Conservation (phyloP, 352 stramenopile species). For the Globisporangium okanoganense region DNA sequence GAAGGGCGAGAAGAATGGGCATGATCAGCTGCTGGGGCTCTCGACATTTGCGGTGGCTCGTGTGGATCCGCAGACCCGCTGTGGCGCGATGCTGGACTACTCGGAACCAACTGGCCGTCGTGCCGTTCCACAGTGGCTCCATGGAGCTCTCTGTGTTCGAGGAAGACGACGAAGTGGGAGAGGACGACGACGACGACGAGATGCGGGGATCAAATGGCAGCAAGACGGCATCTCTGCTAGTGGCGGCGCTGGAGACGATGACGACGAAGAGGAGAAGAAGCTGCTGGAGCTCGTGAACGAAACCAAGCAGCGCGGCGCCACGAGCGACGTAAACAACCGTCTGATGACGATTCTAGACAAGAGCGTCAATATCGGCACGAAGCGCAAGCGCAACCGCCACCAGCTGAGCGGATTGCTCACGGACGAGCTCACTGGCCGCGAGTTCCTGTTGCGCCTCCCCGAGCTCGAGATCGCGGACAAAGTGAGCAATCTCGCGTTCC, state of each 20-base stretch:
- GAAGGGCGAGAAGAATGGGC: conserved; percentile 74
- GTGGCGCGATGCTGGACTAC: conserved; percentile 82
- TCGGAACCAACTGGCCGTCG: conserved; percentile 75
- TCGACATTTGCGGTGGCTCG: conserved; percentile 44
- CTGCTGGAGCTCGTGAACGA: conserved; percentile 74
- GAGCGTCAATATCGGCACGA: conserved; percentile 75
- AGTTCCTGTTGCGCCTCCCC: conserved; percentile 71
- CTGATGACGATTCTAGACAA: conserved; percentile 69
- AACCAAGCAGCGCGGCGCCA: conserved; percentile 51
- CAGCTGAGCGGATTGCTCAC: conserved; percentile 61
- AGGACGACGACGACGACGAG: conserved; percentile 43
- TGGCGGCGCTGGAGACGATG: conserved; percentile 18
- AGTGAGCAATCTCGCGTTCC: conserved; percentile 75
- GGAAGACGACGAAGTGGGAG: conserved; percentile 68
- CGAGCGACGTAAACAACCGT: conserved; percentile 60
- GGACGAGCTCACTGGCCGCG: conserved; percentile 65
- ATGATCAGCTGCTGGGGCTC: conserved; percentile 69
- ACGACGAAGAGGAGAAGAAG: conserved; percentile 79
- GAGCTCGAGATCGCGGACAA: conserved; percentile 77
- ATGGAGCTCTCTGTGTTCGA: conserved; percentile 80
- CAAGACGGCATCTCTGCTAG: background rate
- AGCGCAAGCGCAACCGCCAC: conserved; percentile 64
- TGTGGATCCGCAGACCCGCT: conserved; percentile 75
- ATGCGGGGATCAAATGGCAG: conserved; percentile 6
- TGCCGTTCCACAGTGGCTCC: conserved; percentile 75